Base-by-base conservation (phyloP, 2,329 filamentous ascomycete species). In the Lasiodiplodia sp. region DNA sequence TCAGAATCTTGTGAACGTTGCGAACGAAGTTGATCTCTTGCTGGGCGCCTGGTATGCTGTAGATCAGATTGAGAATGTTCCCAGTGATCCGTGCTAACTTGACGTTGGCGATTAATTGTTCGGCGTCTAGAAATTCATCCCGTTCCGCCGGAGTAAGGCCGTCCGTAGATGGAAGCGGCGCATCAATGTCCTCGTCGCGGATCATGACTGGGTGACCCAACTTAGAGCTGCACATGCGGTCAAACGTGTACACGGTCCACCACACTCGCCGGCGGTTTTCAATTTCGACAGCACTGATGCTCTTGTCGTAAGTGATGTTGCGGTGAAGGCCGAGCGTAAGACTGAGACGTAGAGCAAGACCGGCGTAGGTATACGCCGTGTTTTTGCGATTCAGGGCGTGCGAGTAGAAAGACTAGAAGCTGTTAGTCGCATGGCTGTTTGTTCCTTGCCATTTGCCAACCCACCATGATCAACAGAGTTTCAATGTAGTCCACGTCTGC, bases 141-240 rank as follows among this genome's bases (percentile, higher is more conserved):
- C 75, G 73, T 28, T 81, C 77, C 40, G 75, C 70, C 62, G 73
- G 73, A 18, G 70, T 70, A 2, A 79, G 76, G 14, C 70, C 72
- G 6, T 78, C 73, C 2, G 73, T 74, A 18, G 77, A 79, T 4
- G 80, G 80, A 71, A 81, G 75, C 65, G 80, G 78, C 34, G 79
- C 73, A 44, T 81, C 79, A 52, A 82, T 85, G 21, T 85, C 84
- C 44, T 83, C 79, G 63, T 86, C 84, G 14, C 80, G 79, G 6
- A 86, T 81, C 49, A 83, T 82, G 7, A 83, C 79, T 0, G 85
- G 83, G 28, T 85, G 80, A 0, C 84, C 83, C 63, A 86, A 78
- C 57, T 84, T 83, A 0, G 83, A 82, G 3, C 82, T 82, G 79
- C 81, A 84, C 77, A 86, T 82, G 2, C 84, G 79, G 68, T 84